phyloP scores from a whole-genome alignment of 306 rosid species.

The Cucumis hystrix region DNA sequence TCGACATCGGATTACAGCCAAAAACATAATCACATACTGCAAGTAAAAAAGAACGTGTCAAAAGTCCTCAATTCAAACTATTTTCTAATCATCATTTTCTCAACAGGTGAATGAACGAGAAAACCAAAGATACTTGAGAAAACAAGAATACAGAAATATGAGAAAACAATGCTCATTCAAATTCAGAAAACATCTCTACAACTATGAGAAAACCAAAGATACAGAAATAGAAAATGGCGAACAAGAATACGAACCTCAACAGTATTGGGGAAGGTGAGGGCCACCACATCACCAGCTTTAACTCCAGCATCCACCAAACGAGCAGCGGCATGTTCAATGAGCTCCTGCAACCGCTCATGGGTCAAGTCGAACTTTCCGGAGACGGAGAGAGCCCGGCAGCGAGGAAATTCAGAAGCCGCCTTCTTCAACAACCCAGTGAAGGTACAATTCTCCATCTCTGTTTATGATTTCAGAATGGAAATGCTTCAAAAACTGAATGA shows the following conservation, averaged over 20 bases:
- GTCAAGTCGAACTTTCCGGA: slow-evolving; percentile 52
- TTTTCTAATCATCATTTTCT: neutral
- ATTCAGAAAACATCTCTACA: no score
- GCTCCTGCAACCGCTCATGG: slow-evolving; percentile 30
- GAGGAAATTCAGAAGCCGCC: slow-evolving; percentile 30
- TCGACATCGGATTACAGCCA: slow-evolving; percentile 68
- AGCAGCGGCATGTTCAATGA: slow-evolving; percentile 51
- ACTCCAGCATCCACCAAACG: slow-evolving; percentile 40
- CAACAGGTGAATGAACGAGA: neutral
- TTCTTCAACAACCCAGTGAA: slow-evolving; percentile 40
- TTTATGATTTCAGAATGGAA: neutral
- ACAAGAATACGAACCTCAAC: slow-evolving; percentile 36
- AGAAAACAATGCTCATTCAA: no score
- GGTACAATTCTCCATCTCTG: slow-evolving; percentile 33
- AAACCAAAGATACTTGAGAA: no score
- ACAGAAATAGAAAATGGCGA: neutral
- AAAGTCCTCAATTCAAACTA: no score
- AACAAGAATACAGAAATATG: no score
- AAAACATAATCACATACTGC: slow-evolving; percentile 56
- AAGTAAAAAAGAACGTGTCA: neutral
- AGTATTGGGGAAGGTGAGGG: slow-evolving; percentile 74
- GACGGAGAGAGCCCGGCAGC: slow-evolving; percentile 51
- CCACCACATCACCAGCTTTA: slow-evolving; percentile 52
- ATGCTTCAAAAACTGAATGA: neutral
- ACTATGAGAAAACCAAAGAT: no score